Evolutionary conservation across 345 rosid genomes (phyloP), one percentile per base, ranked within the genome.

Genomic region (Odontarrhena argentea): DNA sequence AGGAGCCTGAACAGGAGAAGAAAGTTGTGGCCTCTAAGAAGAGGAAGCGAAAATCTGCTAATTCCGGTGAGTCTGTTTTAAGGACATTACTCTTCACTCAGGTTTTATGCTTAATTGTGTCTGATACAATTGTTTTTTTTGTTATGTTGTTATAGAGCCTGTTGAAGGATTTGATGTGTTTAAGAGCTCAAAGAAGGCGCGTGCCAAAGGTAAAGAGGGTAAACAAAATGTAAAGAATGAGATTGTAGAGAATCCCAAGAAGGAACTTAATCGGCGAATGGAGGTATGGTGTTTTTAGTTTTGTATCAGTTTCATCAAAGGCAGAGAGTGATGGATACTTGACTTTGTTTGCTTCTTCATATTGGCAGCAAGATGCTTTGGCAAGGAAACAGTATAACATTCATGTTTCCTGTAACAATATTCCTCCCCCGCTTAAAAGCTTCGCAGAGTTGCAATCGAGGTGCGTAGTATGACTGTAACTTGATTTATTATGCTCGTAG

Each of bases 121-220:
- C 42, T 55, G 61, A 57, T 47, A 18, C 45, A 10, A 18, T 18
- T 0, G 22, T 18, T 18, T 11, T 42, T 12, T 58, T 69, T 0
- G 18, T 25, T 43, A 22, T 75, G 36, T 38, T 0, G 8, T 42
- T 67, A 59, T 53, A 83, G 95, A 68, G 46, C 55, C 77, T 4
- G 96, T 88, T 63, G 91, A 88, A 66, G 97, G 97, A 40, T 84
- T 93, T 71, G 84, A 49, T 80, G 97, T 93, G 58, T 90, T 86
- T 74, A 84, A 78, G 76, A 69, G 76, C 64, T 80, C 91, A 60
- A 82, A 79, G 65, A 44, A 76, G 13, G 74, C 61, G 24, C 35
- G 43, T 60, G 35, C 41, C 2, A 35, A 22, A 10, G 71, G 55
- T n/a, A 66, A 84, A 66, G 65, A 63, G 56, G 70, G 67, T 14